phyloP scores from a whole-genome alignment of 2,329 filamentous ascomycete genomes.

The Trichophyton benhamiae region DNA sequence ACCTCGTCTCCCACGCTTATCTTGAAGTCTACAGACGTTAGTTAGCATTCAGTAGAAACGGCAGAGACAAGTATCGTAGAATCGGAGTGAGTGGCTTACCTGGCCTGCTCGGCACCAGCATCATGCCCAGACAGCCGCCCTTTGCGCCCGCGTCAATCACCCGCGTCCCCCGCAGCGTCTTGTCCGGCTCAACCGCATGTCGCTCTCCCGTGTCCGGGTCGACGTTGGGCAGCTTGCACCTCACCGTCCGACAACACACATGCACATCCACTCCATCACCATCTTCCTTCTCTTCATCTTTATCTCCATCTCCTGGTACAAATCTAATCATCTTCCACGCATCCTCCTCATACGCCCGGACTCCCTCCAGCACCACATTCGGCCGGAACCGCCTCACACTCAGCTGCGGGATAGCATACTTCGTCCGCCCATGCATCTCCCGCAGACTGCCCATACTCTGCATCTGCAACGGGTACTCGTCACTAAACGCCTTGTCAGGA shows the following conservation, averaged over 20 bases:
- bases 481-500: slow-evolving; percentile 43
- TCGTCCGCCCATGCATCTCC: slow-evolving; percentile 37
- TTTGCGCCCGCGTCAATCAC: slow-evolving; percentile 39
- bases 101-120: slow-evolving; percentile 30
- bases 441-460: slow-evolving; percentile 44
- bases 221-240: slow-evolving; percentile 48
- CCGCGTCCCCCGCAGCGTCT: slow-evolving; percentile 38
- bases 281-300: not conserved
- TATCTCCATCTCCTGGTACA: not conserved
- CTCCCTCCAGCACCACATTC: slow-evolving; percentile 46
- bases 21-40: slow-evolving; percentile 18
- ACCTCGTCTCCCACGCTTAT: slow-evolving; percentile 30
- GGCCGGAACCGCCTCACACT: slow-evolving; percentile 45
- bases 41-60: too few relatives aligned
- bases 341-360: slow-evolving; percentile 44
- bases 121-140: slow-evolving; percentile 43
- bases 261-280: slow-evolving; percentile 24
- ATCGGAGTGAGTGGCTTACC: slow-evolving; percentile 10
- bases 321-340: slow-evolving; percentile 43
- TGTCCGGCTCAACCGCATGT: slow-evolving; percentile 38
- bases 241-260: slow-evolving; percentile 45
- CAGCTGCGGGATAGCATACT: slow-evolving; percentile 29
- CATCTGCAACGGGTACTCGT: slow-evolving; percentile 48
- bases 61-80: too few relatives aligned
- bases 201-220: slow-evolving; percentile 42